Percentiles rank a stretch among this genome's conserved stretches.
Conservation (phyloP, 805 yeast species). For the Debaryomyces tyrocola region DNA sequence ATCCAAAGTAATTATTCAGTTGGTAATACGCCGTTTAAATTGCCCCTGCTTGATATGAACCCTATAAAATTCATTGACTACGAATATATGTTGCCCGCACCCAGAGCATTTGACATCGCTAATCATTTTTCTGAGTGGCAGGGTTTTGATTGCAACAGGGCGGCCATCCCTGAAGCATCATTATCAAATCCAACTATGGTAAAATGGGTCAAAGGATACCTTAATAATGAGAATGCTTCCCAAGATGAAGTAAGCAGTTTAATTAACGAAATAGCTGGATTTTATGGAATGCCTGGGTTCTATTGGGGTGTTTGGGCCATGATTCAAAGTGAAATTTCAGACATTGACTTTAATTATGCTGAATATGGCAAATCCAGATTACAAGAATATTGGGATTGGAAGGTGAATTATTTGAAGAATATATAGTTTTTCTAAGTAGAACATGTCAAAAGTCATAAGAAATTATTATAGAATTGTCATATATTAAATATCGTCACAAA, state of each 20-base stretch:
- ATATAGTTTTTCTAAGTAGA: no score
- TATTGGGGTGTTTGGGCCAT: conserved; percentile 87
- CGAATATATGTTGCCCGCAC: conserved; percentile 71
- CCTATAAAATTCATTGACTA: conserved; percentile 67
- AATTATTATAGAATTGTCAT: no score
- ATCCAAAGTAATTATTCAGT: conserved; percentile 42
- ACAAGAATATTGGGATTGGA: conserved; percentile 73
- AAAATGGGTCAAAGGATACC: conserved; percentile 60
- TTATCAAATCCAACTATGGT: conserved; percentile 44
- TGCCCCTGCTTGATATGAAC: conserved; percentile 22
- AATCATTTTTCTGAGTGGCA: conserved; percentile 82
- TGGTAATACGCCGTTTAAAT: conserved; percentile 7
- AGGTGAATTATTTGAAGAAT: conserved; percentile 19
- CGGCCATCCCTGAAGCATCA: conserved; percentile 56
- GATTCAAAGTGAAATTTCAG: conserved; percentile 66
- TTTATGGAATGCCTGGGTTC: conserved; percentile 80
- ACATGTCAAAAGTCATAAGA: no score
- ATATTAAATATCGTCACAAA: not conserved
- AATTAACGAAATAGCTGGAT: conserved; percentile 55
- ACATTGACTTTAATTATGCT: conserved; percentile 71
- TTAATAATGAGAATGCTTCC: conserved; percentile 33
- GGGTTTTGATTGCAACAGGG: conserved; percentile 69
- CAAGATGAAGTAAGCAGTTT: conserved; percentile 39
- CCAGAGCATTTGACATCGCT: conserved; percentile 73
- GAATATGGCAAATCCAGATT: conserved; percentile 59